phyloP scores from a whole-genome alignment of 1,284 basidiomycete genomes.

The Sporisorium exsertum region DNA sequence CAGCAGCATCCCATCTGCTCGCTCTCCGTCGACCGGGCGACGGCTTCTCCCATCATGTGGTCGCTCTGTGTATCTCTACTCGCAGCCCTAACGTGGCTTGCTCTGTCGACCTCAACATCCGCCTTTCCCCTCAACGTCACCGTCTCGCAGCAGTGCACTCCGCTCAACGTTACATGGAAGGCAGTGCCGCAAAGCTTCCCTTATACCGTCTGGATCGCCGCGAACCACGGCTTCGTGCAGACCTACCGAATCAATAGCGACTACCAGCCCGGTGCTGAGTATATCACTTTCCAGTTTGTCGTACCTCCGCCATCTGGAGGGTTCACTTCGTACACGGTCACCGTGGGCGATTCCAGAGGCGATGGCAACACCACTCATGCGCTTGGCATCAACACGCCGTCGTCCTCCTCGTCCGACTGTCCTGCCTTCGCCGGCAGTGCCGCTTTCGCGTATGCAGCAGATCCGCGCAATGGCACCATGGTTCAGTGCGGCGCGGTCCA shows the following conservation, averaged over 20 bases:
- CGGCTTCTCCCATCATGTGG: conserved; percentile 14
- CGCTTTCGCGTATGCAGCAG: conserved; percentile 46
- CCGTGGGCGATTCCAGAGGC: conserved; percentile 45
- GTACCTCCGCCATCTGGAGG: conserved; percentile 39
- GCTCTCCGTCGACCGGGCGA: background rate
- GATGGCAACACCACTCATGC: conserved; percentile 51
- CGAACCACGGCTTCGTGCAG: conserved; percentile 43
- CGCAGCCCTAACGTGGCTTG: conserved; percentile 11
- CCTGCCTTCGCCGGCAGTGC: conserved; percentile 40
- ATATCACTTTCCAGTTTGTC: conserved; percentile 55
- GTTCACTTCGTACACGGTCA: conserved; percentile 43
- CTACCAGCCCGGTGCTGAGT: conserved; percentile 40
- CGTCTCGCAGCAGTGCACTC: conserved; percentile 52
- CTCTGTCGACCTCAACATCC: conserved; percentile 6
- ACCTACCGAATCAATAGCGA: conserved; percentile 45
- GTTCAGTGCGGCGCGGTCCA: conserved; percentile 47
- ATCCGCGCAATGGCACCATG: conserved; percentile 40
- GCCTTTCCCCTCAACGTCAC: conserved; percentile 37
- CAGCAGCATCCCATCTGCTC: background rate
- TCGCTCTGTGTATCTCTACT: conserved; percentile 12
- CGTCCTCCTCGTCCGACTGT: conserved; percentile 23
- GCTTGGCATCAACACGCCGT: conserved; percentile 32
- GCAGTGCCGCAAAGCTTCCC: conserved; percentile 29
- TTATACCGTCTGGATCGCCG: conserved; percentile 54
- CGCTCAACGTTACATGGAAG: conserved; percentile 57